Conservation (phyloP, 441 rosid species). For the Erysimum cheiri region DNA sequence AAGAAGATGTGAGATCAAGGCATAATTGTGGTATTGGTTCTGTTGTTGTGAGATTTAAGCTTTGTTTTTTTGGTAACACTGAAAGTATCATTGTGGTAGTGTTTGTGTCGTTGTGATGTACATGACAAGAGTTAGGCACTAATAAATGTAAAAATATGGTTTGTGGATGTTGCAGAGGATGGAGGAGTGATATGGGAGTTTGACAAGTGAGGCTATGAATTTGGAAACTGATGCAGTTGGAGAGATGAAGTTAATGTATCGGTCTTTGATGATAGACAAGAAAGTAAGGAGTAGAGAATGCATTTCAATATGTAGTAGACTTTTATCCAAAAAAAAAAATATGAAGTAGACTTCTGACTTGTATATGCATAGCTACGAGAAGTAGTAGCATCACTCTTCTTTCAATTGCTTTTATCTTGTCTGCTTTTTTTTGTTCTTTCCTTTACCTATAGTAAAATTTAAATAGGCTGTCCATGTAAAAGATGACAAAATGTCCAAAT, state of each 20-base stretch:
- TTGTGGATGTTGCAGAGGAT: slow-evolving; percentile 29
- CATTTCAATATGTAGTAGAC: too few relatives aligned
- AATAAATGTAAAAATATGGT: slow-evolving; percentile 6
- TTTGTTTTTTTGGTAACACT: background rate
- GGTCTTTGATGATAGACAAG: background rate
- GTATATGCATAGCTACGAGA: too few relatives aligned
- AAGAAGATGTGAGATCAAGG: background rate
- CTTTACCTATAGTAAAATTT: too few relatives aligned
- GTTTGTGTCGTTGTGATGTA: background rate
- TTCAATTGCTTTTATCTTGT: too few relatives aligned
- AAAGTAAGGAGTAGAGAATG: background rate
- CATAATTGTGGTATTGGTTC: background rate
- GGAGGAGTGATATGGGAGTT: slow-evolving; percentile 39
- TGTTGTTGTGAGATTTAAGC: background rate
- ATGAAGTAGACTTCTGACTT: too few relatives aligned
- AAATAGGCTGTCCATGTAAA: too few relatives aligned
- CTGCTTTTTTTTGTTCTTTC: too few relatives aligned
- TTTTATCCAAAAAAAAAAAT: too few relatives aligned
- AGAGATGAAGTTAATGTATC: background rate
- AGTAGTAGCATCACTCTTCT: too few relatives aligned
- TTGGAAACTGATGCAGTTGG: slow-evolving; percentile 2
- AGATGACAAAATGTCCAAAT: too few relatives aligned
- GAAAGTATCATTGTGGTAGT: background rate
- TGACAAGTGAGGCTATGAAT: slow-evolving; percentile 26
- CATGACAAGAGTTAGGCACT: background rate